phyloP scores from a whole-genome alignment of 768 basidiomycete species.

The Pisolithus microcarpus region DNA sequence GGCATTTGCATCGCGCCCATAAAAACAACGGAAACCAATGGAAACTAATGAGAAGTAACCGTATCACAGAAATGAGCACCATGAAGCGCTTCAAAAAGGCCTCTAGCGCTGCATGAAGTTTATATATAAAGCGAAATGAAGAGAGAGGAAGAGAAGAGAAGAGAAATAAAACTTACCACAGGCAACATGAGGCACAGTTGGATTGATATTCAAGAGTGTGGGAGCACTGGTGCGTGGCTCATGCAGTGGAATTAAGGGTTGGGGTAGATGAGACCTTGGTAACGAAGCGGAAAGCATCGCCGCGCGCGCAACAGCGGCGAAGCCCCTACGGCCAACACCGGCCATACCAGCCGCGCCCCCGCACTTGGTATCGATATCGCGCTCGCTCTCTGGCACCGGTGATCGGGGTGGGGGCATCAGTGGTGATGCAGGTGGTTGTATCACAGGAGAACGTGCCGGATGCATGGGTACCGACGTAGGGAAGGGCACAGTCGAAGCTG shows the following conservation, averaged over 20 bases:
- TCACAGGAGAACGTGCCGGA: conserved; percentile 1
- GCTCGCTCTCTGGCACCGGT: conserved; percentile 7
- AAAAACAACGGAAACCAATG: no score
- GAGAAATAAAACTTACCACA: conserved; percentile 21
- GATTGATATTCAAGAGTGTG: conserved; percentile 41
- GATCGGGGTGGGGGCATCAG: conserved; percentile 8
- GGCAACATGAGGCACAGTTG: conserved; percentile 22
- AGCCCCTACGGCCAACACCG: conserved; percentile 81
- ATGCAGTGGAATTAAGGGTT: background rate
- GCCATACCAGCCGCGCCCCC: conserved; percentile 86
- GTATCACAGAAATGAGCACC: no score
- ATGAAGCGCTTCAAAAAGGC: no score
- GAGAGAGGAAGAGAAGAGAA: conserved; percentile 1
- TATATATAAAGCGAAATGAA: background rate
- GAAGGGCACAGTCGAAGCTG: conserved; percentile 6
- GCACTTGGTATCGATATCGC: conserved; percentile 57
- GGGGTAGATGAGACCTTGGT: conserved; percentile 5
- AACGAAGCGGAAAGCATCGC: conserved; percentile 37
- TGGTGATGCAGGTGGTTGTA: conserved; percentile 15
- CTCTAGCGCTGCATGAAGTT: background rate
- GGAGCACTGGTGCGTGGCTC: conserved; percentile 31
- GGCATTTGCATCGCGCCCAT: no score
- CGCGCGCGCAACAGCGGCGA: conserved; percentile 65
- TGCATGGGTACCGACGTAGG: conserved; percentile 5
- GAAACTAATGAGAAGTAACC: no score